phyloP scores from a whole-genome alignment of 163 green algal genomes.

The Smithsoniella earleae region DNA sequence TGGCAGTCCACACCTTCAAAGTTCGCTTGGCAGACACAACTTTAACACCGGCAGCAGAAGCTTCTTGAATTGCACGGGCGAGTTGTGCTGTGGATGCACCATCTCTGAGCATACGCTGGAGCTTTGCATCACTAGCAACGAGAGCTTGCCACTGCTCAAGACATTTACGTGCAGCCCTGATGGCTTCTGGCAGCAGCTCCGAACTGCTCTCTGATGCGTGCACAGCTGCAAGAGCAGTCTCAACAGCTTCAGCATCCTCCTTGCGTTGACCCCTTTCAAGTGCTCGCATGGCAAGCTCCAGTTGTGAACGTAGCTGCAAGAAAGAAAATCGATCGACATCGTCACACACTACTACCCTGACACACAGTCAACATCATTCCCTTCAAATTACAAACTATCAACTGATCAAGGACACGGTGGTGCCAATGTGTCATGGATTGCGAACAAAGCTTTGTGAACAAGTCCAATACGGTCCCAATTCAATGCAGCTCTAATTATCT shows the following conservation, averaged over 20 bases:
- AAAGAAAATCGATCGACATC: too few relatives aligned
- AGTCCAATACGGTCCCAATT: too few relatives aligned
- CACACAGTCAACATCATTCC: too few relatives aligned
- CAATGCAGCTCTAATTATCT: too few relatives aligned
- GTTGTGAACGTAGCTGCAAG: constrained; percentile 23
- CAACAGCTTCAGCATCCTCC: constrained; percentile 47
- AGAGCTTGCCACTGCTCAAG: constrained; percentile 50
- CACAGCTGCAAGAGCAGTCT: constrained; percentile 37
- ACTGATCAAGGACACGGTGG: too few relatives aligned
- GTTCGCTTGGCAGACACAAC: constrained; percentile 49
- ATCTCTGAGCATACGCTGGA: constrained; percentile 46
- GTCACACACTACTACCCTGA: too few relatives aligned
- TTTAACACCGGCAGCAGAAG: constrained; percentile 55
- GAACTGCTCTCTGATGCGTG: constrained; percentile 36
- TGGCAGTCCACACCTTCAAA: constrained; percentile 70
- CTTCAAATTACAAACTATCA: too few relatives aligned
- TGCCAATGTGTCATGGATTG: too few relatives aligned
- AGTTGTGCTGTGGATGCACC: constrained; percentile 37
- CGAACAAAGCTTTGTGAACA: too few relatives aligned
- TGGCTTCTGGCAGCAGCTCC: constrained; percentile 48
- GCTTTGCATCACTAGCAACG: constrained; percentile 49
- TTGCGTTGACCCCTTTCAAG: constrained; percentile 39
- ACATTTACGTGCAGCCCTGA: constrained; percentile 40
- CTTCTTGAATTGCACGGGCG: constrained; percentile 57
- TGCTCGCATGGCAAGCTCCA: constrained; percentile 43